These are phyloP conservation scores for Ilyonectria mors-panacis DNA, from an alignment of 2,329 filamentous ascomycete species.

Conservation along the genomic window DNA sequence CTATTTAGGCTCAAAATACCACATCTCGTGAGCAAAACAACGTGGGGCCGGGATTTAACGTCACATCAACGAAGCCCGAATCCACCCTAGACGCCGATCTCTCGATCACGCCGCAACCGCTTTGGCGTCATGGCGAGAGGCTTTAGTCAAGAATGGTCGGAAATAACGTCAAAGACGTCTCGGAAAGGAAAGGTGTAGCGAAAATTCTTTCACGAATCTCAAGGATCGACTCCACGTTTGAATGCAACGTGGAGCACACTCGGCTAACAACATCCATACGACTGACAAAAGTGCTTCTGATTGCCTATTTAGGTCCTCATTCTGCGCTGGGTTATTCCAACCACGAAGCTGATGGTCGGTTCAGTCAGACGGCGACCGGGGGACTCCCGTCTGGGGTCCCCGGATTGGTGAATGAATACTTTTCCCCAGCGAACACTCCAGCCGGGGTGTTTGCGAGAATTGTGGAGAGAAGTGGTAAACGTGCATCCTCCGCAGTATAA, in stretches of 20 bases:
- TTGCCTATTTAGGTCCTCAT: slow-evolving; percentile 30
- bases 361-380: not conserved
- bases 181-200: slow-evolving; percentile 16
- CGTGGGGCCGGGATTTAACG: not conserved
- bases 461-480: slow-evolving; percentile 16
- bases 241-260: slow-evolving; percentile 25
- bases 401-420: slow-evolving; percentile 33
- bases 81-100: slow-evolving; percentile 3
- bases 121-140: not conserved
- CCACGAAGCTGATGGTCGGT: slow-evolving; percentile 18
- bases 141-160: not conserved
- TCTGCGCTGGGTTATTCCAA: slow-evolving; percentile 26
- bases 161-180: not conserved
- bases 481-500: slow-evolving; percentile 16
- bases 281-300: slow-evolving; percentile 26
- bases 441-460: slow-evolving; percentile 18
- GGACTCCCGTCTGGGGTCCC: slow-evolving; percentile 42
- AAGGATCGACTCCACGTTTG: slow-evolving; percentile 15
- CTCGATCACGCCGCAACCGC: not conserved
- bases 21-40: slow-evolving; percentile 17
- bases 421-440: slow-evolving; percentile 15
- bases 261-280: slow-evolving; percentile 18
- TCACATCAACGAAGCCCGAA: not conserved
- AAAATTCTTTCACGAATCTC: not conserved
- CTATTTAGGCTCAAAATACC: slow-evolving; percentile 7